Base-by-base conservation (phyloP, 2,329 filamentous ascomycete species). In the Lecanicillium sp. region DNA sequence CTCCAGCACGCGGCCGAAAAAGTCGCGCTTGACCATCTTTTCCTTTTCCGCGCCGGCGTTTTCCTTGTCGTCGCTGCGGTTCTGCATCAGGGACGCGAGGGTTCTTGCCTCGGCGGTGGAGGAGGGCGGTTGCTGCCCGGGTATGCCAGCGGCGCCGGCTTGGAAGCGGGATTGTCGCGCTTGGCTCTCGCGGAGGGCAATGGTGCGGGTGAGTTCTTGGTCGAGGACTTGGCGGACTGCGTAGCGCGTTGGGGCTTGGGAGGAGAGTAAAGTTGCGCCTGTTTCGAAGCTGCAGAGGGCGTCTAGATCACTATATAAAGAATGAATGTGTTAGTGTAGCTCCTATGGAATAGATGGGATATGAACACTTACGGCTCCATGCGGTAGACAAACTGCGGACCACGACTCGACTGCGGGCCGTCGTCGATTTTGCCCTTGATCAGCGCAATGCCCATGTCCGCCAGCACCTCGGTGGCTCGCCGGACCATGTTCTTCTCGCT, bases 211-310 rank as follows among this genome's bases (percentile, higher is more conserved):
- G 51, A 90, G 84, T 58, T 97, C 90, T 57, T 92, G 87, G 53
- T 95, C 88, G 1, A 98, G 72, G 8, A 96, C 89, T 58, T 96
- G 90, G 17, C 92, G 81, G 5, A 98, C 83, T 2, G 90, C 90
- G 54, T 87, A 98, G n/a, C 92, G 78, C 0, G 87, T 87, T 0
- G 86, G 87, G 1, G 78, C 79, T 9, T 77, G 74, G 3, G 76
- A 74, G 28, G 71, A 65, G 13, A 75, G 64, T 3, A 71, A 64
- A 4, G 77, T 65, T 3, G 71, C 64, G 7, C 72, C 75, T 0
- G 87, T 87, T 49, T 86, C 80, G 50, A 86, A 97, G 1, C 74
- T 73, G 1, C 83, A 72, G 0, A 97, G 71, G 8, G 74, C 69
- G 59, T 98, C 92, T n/a, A 98, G 71, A 41, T 78, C 71, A 33